Conservation (phyloP, 176 grass and related monocot species). For the Cenchrus fungigraminus region DNA sequence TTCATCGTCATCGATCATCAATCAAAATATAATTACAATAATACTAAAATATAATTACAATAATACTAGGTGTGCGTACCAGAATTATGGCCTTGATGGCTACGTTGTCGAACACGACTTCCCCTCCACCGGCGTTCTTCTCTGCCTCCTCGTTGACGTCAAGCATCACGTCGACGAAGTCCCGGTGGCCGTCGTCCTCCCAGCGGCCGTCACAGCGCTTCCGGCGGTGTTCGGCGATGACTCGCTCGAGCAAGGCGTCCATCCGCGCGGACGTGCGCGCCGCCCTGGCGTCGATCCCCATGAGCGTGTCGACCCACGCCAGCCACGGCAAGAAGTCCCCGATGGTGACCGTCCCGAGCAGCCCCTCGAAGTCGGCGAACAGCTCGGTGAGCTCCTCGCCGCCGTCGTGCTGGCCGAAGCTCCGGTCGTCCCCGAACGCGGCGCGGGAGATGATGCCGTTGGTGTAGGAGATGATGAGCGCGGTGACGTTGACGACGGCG, state of each 20-base stretch:
- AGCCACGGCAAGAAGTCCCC: neutral
- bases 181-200: neutral
- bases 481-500: neutral
- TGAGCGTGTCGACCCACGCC: constrained; percentile 13
- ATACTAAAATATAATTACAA: too few relatives aligned
- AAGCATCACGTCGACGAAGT: constrained; percentile 52
- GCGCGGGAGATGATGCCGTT: constrained; percentile 28
- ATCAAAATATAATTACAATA: too few relatives aligned
- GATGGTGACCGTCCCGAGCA: constrained; percentile 31
- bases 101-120: constrained; percentile 9
- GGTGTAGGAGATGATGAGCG: constrained; percentile 11
- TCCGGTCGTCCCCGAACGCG: constrained; percentile 29
- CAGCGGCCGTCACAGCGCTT: neutral
- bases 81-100: constrained; percentile 52
- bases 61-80: neutral
- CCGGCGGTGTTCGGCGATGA: constrained; percentile 40
- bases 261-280: constrained; percentile 28
- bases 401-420: constrained; percentile 2
- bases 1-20: too few relatives aligned
- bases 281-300: constrained; percentile 38
- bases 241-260: constrained; percentile 42
- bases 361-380: constrained; percentile 52
- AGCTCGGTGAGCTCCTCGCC: constrained; percentile 34
- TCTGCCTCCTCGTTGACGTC: constrained; percentile 47
- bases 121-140: neutral